Percentiles rank a stretch among this genome's conserved stretches.
Evolutionary conservation across 1,284 basidiomycete genomes (phyloP).

Genomic region (Ustilago lituana): DNA sequence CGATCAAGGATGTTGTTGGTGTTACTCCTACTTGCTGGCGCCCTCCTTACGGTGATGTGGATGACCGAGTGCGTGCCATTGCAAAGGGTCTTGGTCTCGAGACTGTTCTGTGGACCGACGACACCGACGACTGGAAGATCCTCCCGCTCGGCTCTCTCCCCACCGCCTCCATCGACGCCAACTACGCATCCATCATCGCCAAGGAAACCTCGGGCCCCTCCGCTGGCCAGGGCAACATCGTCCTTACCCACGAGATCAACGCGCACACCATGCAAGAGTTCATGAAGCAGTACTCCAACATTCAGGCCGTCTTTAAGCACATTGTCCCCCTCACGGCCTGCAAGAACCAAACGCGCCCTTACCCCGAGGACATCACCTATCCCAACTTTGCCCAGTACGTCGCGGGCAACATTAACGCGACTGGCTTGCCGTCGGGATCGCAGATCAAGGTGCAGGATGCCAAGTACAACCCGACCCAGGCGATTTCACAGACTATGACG

Average conservation of each 20-base stretch:
- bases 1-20: conserved; percentile 71
- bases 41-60: conserved; percentile 71
- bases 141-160: conserved; percentile 65
- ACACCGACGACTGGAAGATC: conserved; percentile 69
- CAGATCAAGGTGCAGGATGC: conserved; percentile 37
- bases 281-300: conserved; percentile 57
- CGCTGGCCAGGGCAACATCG: conserved; percentile 68
- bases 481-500: conserved; percentile 17
- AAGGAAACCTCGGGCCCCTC: conserved; percentile 65
- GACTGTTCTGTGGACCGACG: conserved; percentile 71
- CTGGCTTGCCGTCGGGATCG: conserved; percentile 45
- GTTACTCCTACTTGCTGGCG: conserved; percentile 70
- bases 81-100: conserved; percentile 70
- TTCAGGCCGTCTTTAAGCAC: conserved; percentile 60
- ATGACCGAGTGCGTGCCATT: conserved; percentile 72
- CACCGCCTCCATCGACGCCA: conserved; percentile 64
- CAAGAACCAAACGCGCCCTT: conserved; percentile 67
- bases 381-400: conserved; percentile 59
- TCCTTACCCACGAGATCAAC: conserved; percentile 65
- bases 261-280: conserved; percentile 60
- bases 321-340: conserved; percentile 64
- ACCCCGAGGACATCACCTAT: conserved; percentile 69
- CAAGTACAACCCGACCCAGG: conserved; percentile 27
- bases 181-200: conserved; percentile 70
- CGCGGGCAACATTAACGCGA: conserved; percentile 54